Conservation (phyloP, 148 eudicot genomes). For the Persicaria maculosa region DNA sequence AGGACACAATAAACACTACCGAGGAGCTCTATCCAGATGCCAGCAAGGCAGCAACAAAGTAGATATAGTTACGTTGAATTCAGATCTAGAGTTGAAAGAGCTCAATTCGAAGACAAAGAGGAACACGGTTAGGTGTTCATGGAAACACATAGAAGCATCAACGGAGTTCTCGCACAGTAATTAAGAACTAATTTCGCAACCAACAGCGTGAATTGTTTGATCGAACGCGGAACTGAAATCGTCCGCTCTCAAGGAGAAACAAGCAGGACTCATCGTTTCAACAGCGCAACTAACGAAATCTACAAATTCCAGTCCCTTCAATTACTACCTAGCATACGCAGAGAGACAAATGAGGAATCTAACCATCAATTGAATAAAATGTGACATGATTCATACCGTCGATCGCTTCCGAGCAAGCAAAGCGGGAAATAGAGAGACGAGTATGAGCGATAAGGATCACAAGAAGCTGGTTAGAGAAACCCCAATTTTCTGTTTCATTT, state of each 20-base stretch:
- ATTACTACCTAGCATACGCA: neutral
- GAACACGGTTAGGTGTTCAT: too few relatives aligned
- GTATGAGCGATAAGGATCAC: neutral
- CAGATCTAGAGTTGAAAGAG: too few relatives aligned
- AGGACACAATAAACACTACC: too few relatives aligned
- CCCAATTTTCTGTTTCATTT: neutral
- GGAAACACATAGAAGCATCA: too few relatives aligned
- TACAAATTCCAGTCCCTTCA: neutral
- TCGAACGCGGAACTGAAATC: too few relatives aligned
- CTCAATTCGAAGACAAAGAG: too few relatives aligned
- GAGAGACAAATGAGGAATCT: neutral
- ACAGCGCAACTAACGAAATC: neutral
- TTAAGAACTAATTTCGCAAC: too few relatives aligned
- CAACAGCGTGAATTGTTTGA: too few relatives aligned
- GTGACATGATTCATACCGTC: constrained; percentile 5
- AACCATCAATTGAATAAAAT: neutral
- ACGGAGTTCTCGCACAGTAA: too few relatives aligned
- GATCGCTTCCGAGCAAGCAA: neutral
- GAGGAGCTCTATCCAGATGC: too few relatives aligned
- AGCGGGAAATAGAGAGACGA: neutral
- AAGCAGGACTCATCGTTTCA: neutral
- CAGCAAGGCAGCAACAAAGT: too few relatives aligned
- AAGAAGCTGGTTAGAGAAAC: neutral
- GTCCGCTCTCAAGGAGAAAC: neutral
- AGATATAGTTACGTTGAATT: too few relatives aligned